These are phyloP conservation scores for Cymbomonas tetramitiformis DNA, from an alignment of 139 green algal species.

Conservation along the genomic window DNA sequence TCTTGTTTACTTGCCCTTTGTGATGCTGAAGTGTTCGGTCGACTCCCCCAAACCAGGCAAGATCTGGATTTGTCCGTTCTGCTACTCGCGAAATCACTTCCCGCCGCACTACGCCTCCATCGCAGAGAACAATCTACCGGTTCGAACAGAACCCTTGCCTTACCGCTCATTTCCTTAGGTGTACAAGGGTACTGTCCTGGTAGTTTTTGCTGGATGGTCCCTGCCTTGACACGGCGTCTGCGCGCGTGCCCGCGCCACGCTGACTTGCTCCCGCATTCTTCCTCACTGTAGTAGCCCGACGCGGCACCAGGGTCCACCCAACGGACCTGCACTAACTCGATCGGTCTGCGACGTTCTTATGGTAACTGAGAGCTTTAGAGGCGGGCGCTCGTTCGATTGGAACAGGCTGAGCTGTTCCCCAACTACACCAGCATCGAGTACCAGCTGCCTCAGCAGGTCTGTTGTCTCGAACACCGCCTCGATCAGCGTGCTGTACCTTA, in stretches of 20 bases:
- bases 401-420: constrained; percentile 84
- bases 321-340: neutral
- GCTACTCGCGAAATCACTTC: constrained; percentile 37
- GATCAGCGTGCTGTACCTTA: too few relatives aligned
- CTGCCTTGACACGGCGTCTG: neutral
- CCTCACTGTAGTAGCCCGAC: neutral
- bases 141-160: constrained; percentile 35
- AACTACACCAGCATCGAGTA: constrained; percentile 94
- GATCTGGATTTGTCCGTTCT: constrained; percentile 83
- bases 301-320: neutral
- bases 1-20: too few relatives aligned
- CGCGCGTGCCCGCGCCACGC: neutral
- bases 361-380: constrained; percentile 18
- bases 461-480: too few relatives aligned
- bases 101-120: constrained; percentile 37
- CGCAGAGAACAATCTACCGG: constrained; percentile 41
- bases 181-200: too few relatives aligned
- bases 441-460: constrained; percentile 39
- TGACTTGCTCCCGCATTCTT: neutral
- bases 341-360: neutral
- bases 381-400: constrained; percentile 77
- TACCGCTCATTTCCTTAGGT: too few relatives aligned
- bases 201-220: neutral
- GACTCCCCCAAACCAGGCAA: constrained; percentile 37
- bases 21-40: too few relatives aligned